These are phyloP conservation scores for Akanthomyces dipterigenus DNA, from an alignment of 2,329 filamentous ascomycete genomes.

Conservation along the genomic window DNA sequence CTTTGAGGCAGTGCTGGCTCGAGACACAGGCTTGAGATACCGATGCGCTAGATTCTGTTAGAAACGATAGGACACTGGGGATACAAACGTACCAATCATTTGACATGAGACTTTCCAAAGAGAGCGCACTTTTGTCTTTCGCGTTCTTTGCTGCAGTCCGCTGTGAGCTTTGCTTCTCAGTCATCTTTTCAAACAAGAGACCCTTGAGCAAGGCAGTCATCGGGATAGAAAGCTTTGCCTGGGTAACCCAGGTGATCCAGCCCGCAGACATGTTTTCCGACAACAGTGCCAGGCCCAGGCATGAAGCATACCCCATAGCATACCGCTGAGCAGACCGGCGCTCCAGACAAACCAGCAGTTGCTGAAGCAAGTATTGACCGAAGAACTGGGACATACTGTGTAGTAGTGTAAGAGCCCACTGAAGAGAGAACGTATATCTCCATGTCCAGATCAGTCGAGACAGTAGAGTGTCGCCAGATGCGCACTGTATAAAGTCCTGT, in stretches of 20 bases:
- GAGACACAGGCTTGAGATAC: neutral
- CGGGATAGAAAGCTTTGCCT: neutral
- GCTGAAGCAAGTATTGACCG: constrained; percentile 2
- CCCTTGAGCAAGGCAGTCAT: constrained; percentile 5
- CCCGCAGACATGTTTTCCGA: constrained; percentile 34
- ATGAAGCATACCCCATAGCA: constrained; percentile 46
- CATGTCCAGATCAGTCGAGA: neutral
- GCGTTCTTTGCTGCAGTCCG: neutral
- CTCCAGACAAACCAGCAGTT: constrained; percentile 3
- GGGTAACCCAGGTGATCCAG: constrained; percentile 6
- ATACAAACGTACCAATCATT: neutral
- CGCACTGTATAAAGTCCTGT: neutral
- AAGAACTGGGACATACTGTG: constrained; percentile 1
- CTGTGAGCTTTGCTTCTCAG: neutral
- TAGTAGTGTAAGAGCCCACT: constrained; percentile 3
- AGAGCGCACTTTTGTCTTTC: neutral
- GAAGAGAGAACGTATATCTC: neutral
- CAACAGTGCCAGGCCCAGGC: constrained; percentile 44
- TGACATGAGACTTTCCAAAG: constrained; percentile 1
- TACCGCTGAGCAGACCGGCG: constrained; percentile 44
- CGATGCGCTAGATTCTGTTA: neutral
- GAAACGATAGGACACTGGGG: neutral
- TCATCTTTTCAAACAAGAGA: constrained; percentile 12
- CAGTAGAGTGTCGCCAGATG: neutral
- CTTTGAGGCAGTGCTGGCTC: constrained; percentile 9